Evolutionary conservation across 768 basidiomycete genomes (phyloP).

Genomic region (Hygrocybe punicea): DNA sequence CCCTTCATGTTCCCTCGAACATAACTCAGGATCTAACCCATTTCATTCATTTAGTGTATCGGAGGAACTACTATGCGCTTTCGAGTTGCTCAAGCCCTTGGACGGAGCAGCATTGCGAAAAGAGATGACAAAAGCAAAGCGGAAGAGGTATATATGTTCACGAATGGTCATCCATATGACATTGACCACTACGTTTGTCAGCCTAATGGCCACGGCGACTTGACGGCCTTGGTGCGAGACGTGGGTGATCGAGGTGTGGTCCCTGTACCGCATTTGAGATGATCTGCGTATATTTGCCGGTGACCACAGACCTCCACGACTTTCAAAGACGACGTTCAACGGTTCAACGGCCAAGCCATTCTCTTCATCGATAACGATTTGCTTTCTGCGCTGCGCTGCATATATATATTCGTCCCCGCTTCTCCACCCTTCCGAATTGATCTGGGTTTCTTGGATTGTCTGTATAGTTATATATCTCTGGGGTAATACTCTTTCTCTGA

Average conservation of each 20-base stretch:
- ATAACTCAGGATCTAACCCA: conserved; percentile 11
- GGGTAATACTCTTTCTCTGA: not conserved
- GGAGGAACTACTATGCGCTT: conserved; percentile 95
- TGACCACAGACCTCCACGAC: not conserved
- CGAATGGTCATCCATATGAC: not conserved
- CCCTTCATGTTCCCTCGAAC: conserved; percentile 14
- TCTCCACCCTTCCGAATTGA: not conserved
- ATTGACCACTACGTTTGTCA: conserved; percentile 18
- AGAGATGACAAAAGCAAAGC: conserved; percentile 98
- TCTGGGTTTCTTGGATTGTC: not conserved
- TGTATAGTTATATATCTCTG: not conserved
- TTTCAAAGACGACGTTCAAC: not conserved
- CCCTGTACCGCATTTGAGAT: not conserved
- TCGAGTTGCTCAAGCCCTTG: conserved; percentile 93
- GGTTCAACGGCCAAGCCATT: not conserved
- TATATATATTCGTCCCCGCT: not conserved
- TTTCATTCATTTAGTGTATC: conserved; percentile 62
- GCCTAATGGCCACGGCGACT: conserved; percentile 31
- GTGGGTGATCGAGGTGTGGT: not conserved
- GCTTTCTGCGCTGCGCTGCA: not conserved
- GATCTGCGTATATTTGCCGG: not conserved
- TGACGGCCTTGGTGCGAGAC: not conserved
- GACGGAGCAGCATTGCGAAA: conserved; percentile 93
- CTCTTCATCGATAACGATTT: not conserved
- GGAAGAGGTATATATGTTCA: conserved; percentile 71